phyloP scores from a whole-genome alignment of 768 basidiomycete genomes.

The Calocybe cyanea region DNA sequence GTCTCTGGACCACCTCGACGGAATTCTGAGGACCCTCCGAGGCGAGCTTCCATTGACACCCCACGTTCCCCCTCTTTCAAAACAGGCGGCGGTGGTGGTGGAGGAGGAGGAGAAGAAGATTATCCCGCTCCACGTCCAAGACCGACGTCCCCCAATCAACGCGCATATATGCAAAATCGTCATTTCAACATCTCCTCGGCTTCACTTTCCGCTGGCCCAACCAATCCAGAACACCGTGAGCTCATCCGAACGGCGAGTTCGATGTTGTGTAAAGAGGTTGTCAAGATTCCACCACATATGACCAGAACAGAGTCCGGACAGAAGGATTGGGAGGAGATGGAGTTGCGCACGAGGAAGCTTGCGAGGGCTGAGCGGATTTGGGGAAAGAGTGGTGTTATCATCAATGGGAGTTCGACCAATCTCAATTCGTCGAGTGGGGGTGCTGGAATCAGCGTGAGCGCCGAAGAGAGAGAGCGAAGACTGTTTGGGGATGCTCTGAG shows the following conservation, averaged over 20 bases:
- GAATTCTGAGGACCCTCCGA: conserved; percentile 22
- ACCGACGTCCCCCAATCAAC: conserved; percentile 43
- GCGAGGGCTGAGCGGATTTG: conserved; percentile 72
- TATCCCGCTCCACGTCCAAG: conserved; percentile 46
- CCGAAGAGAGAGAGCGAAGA: conserved; percentile 73
- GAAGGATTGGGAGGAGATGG: conserved; percentile 74
- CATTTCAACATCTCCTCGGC: conserved; percentile 58
- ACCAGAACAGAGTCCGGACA: conserved; percentile 43
- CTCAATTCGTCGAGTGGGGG: conserved; percentile 22
- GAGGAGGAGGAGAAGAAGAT: conserved; percentile 35
- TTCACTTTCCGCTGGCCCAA: conserved; percentile 45
- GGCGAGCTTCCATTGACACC: conserved; percentile 36
- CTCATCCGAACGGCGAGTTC: conserved; percentile 62
- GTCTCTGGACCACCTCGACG: conserved; percentile 21
- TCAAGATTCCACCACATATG: conserved; percentile 56
- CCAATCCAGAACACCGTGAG: conserved; percentile 61
- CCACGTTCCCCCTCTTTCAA: conserved; percentile 19
- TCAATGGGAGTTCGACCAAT: conserved; percentile 39
- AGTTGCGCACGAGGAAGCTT: conserved; percentile 57
- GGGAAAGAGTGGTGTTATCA: conserved; percentile 53
- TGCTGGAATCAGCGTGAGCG: conserved; percentile 41
- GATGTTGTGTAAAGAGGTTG: conserved; percentile 62
- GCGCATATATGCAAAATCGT: conserved; percentile 48
- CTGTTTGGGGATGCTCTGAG: conserved; percentile 71
- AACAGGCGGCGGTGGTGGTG: no score